A percentile compares a stretch with the other conserved stretches of the same genome.
Conservation (phyloP, 257 asterid species). For the Scutellaria galericulata region DNA sequence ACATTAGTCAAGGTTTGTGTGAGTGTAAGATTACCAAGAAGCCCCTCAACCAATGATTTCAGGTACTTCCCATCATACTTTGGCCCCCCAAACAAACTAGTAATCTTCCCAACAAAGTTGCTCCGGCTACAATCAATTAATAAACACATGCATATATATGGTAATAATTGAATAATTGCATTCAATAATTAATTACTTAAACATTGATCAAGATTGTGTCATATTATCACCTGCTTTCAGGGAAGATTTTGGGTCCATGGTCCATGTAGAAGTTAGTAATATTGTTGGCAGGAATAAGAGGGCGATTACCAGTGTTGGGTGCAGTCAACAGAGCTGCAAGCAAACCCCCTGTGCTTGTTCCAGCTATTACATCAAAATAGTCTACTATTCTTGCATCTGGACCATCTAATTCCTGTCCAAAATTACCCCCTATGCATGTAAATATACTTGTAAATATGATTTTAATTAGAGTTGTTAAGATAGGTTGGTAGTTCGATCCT, state of each 20-base stretch:
- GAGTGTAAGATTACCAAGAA: constrained; percentile 51
- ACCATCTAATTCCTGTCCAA: constrained; percentile 68
- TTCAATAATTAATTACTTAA: no score
- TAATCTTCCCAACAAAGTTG: constrained; percentile 34
- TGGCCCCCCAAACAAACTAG: constrained; percentile 61
- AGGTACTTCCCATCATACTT: constrained; percentile 62
- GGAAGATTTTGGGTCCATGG: constrained; percentile 64
- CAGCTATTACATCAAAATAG: constrained; percentile 75
- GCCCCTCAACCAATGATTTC: constrained; percentile 35
- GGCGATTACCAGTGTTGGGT: constrained; percentile 62
- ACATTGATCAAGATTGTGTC: no score
- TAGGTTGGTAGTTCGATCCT: no score
- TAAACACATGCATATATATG: not conserved
- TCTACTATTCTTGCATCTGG: constrained; percentile 74
- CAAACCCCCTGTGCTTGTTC: constrained; percentile 80
- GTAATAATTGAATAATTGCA: no score
- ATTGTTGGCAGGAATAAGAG: constrained; percentile 61
- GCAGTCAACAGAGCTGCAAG: constrained; percentile 68
- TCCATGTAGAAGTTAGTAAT: constrained; percentile 59
- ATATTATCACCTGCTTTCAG: constrained; percentile 40
- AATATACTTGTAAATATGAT: no score
- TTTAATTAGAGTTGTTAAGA: no score
- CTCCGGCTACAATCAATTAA: constrained; percentile 7
- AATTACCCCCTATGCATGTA: not conserved
- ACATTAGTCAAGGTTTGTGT: constrained; percentile 53